Percentiles rank a stretch among this genome's conserved stretches.
Conservation (phyloP, 805 yeast genomes). For the Priceomyces fermenticarens region DNA sequence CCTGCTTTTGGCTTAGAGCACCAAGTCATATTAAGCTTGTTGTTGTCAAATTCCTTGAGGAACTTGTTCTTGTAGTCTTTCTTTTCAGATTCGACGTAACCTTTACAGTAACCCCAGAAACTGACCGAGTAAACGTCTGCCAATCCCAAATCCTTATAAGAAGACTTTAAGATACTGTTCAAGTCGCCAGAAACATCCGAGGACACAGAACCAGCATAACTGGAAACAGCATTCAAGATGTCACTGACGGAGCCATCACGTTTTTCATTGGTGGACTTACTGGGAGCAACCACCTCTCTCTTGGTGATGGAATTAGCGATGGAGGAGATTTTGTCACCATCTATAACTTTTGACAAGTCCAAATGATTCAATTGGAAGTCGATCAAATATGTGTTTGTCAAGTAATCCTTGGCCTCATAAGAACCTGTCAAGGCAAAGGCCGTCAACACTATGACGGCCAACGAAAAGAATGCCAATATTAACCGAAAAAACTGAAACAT, state of each 20-base stretch:
- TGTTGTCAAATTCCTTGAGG: slow-evolving; percentile 22
- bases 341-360: slow-evolving; percentile 28
- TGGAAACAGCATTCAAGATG: not conserved
- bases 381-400: slow-evolving; percentile 34
- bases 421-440: slow-evolving; percentile 39
- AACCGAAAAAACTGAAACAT: slow-evolving; percentile 34
- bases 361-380: slow-evolving; percentile 33
- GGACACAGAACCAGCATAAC: not conserved
- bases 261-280: not conserved
- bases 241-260: not conserved
- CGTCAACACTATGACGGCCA: slow-evolving; percentile 28
- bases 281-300: not conserved
- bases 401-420: slow-evolving; percentile 28
- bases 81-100: slow-evolving; percentile 12
- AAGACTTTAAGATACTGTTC: slow-evolving; percentile 9
- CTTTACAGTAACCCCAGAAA: slow-evolving; percentile 45
- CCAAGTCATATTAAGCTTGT: slow-evolving; percentile 35
- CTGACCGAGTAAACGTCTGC: slow-evolving; percentile 39
- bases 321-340: slow-evolving; percentile 11
- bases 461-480: slow-evolving; percentile 28
- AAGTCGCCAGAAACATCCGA: not conserved
- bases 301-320: slow-evolving; percentile 3
- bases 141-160: slow-evolving; percentile 33
- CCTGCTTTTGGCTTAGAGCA: slow-evolving; percentile 57
- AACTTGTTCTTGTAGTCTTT: slow-evolving; percentile 7